Percentiles rank a stretch among this genome's conserved stretches.
Conservation (phyloP, 1,139 yeast species). For the Blastobotrys arbuscula region DNA sequence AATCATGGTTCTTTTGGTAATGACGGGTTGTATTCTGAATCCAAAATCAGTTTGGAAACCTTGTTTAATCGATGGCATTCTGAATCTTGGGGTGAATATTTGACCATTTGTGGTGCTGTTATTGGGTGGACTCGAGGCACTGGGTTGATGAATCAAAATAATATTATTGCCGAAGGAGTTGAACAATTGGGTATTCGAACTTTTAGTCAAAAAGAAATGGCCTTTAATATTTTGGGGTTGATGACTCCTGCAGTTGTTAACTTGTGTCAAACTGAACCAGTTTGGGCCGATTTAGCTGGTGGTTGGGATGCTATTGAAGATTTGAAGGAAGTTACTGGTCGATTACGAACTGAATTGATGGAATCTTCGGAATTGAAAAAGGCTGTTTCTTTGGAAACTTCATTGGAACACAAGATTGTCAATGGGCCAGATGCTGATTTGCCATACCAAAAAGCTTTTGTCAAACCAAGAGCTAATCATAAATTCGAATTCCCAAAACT, state of each 20-base stretch:
- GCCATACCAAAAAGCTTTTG: conserved; percentile 67
- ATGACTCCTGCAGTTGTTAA: conserved; percentile 81
- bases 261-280: conserved; percentile 88
- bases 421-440: conserved; percentile 88
- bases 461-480: conserved; percentile 93
- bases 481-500: conserved; percentile 88
- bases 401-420: conserved; percentile 87
- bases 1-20: conserved; percentile 98
- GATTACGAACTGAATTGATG: conserved; percentile 72
- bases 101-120: conserved; percentile 95
- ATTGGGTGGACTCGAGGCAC: conserved; percentile 99
- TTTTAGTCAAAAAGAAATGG: conserved; percentile 98
- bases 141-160: conserved; percentile 96
- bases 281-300: conserved; percentile 97
- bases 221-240: conserved; percentile 92
- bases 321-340: conserved; percentile 80
- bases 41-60: conserved; percentile 91
- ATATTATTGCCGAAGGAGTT: conserved; percentile 95
- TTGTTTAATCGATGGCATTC: conserved; percentile 98
- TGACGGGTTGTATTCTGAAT: conserved; percentile 97
- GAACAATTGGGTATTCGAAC: conserved; percentile 96
- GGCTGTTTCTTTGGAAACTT: conserved; percentile 90
- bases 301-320: conserved; percentile 92
- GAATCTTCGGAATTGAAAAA: conserved; percentile 90
- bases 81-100: conserved; percentile 91